Conservation (phyloP, 805 yeast genomes). For the Phaffomyces opuntiae region DNA sequence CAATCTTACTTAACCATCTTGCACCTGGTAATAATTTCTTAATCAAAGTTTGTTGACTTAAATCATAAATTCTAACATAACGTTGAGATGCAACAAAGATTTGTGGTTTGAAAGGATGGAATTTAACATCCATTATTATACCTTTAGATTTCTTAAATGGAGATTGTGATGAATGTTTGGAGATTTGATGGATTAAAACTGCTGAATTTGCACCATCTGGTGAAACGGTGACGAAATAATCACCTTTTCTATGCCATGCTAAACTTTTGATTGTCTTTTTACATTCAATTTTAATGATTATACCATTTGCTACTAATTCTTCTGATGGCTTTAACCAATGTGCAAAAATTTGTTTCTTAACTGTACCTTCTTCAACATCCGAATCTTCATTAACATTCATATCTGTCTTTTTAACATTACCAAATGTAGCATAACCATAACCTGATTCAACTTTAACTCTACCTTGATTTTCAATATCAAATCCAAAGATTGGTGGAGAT, state of each 20-base stretch:
- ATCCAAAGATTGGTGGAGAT: conserved; percentile 89
- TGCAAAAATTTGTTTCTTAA: conserved; percentile 49
- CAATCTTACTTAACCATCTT: conserved; percentile 86
- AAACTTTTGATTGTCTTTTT: conserved; percentile 67
- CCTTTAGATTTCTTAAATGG: conserved; percentile 94
- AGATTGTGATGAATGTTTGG: conserved; percentile 90
- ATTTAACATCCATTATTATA: conserved; percentile 89
- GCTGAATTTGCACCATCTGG: conserved; percentile 87
- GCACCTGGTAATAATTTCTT: conserved; percentile 93
- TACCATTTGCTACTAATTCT: conserved; percentile 56
- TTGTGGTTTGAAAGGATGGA: conserved; percentile 95
- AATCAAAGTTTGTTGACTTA: conserved; percentile 74
- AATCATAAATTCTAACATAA: conserved; percentile 83
- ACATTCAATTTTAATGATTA: conserved; percentile 65
- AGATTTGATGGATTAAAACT: conserved; percentile 88
- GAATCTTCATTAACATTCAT: conserved; percentile 34
- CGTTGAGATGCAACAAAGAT: conserved; percentile 92
- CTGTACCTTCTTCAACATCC: conserved; percentile 31
- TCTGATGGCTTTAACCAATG: conserved; percentile 79
- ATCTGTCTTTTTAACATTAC: conserved; percentile 40
- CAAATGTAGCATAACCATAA: conserved; percentile 76
- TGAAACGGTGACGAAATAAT: conserved; percentile 93
- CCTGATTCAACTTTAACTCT: conserved; percentile 79
- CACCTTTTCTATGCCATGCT: conserved; percentile 97
- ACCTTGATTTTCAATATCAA: conserved; percentile 76